A percentile compares a stretch with the other conserved stretches of the same genome.
These are phyloP conservation scores for Mentha longifolia DNA, from an alignment of 257 asterid genomes.

Conservation along the genomic window DNA sequence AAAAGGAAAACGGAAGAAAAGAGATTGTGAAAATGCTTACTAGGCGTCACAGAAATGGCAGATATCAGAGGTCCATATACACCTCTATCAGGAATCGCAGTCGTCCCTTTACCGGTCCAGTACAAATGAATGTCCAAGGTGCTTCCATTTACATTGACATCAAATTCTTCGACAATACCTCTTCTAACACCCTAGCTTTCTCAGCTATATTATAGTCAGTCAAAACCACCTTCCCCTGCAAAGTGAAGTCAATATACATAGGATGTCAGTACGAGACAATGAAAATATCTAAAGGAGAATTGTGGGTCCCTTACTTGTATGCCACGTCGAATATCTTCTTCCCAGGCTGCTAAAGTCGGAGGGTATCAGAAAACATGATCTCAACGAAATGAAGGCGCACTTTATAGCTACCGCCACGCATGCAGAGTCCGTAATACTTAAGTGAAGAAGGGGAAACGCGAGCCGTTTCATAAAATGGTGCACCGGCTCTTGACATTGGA, in stretches of 20 bases:
- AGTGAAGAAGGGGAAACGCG: too few relatives aligned
- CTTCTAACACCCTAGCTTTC: constrained; percentile 70
- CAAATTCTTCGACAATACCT: constrained; percentile 55
- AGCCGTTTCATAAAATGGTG: constrained; percentile 67
- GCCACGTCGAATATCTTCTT: constrained; percentile 77
- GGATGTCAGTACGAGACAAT: constrained; percentile 4
- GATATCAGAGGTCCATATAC: constrained; percentile 92
- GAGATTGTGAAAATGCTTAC: constrained; percentile 43
- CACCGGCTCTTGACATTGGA: constrained; percentile 35
- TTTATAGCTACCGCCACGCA: too few relatives aligned
- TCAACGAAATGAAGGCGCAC: constrained; percentile 97
- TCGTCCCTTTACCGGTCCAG: constrained; percentile 96
- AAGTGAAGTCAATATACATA: constrained; percentile 6
- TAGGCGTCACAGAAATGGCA: constrained; percentile 85
- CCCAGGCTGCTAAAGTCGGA: constrained; percentile 70
- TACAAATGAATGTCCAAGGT: constrained; percentile 88
- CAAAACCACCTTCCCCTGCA: constrained; percentile 77
- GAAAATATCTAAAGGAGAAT: constrained; percentile 1
- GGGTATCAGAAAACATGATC: constrained; percentile 61
- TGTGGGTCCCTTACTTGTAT: constrained; percentile 69
- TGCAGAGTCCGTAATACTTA: too few relatives aligned
- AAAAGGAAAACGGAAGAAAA: not conserved
- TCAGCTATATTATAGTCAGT: constrained; percentile 62
- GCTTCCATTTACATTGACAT: constrained; percentile 56
- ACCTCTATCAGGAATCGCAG: constrained; percentile 81